phyloP scores from a whole-genome alignment of 495 filamentous ascomycete genomes.

The Lichina pygmaea region DNA sequence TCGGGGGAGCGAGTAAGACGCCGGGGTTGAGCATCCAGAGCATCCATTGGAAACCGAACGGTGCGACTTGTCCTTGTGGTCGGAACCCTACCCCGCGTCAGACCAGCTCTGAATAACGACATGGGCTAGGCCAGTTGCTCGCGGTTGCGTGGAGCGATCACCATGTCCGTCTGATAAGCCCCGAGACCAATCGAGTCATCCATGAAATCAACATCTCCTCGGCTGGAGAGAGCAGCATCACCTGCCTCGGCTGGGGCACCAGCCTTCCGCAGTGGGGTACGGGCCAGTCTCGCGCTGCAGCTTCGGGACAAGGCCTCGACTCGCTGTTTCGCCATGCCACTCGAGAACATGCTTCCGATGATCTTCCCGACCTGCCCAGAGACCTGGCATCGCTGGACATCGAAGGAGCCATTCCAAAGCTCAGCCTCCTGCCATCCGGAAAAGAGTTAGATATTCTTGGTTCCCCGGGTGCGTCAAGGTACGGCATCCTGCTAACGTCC shows the following conservation, averaged over 20 bases:
- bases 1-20: slow-evolving; percentile 26
- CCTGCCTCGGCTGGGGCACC: slow-evolving; percentile 45
- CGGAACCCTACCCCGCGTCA: not conserved
- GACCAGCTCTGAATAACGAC: slow-evolving; percentile 2
- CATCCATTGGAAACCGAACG: slow-evolving; percentile 57
- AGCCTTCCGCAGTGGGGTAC: slow-evolving; percentile 33
- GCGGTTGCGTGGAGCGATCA: slow-evolving; percentile 57
- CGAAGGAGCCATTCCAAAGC: slow-evolving; percentile 52
- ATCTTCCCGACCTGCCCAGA: slow-evolving; percentile 35
- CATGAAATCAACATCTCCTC: slow-evolving; percentile 30
- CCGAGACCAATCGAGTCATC: slow-evolving; percentile 52
- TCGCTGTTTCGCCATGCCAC: slow-evolving; percentile 9
- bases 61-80: slow-evolving; percentile 15
- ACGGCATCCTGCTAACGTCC: not conserved
- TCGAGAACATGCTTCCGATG: slow-evolving; percentile 6
- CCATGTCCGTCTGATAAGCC: slow-evolving; percentile 37
- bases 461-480: slow-evolving; percentile 11
- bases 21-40: slow-evolving; percentile 20
- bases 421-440: slow-evolving; percentile 40
- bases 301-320: not conserved
- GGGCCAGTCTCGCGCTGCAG: not conserved
- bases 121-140: slow-evolving; percentile 32
- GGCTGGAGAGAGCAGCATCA: slow-evolving; percentile 18
- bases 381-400: slow-evolving; percentile 56
- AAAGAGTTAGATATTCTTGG: slow-evolving; percentile 24